Evolutionary conservation across 2,329 filamentous ascomycete species (phyloP), one percentile per base, ranked within the genome.

Genomic region (Ophiostoma sp.): DNA sequence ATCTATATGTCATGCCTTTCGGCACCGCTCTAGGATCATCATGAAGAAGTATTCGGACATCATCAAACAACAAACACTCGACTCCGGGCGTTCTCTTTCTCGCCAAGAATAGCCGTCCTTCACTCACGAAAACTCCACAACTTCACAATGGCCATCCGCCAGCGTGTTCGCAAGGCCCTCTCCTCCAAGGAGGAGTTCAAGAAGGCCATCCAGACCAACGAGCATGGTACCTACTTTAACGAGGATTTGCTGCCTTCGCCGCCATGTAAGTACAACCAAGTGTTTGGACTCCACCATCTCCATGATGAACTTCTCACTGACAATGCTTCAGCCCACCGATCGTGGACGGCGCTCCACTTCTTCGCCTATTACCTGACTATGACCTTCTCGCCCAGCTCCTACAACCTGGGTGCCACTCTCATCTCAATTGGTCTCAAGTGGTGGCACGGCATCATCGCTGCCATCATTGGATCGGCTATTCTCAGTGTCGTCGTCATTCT

Each of bases 381-480:
- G 55, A 80, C 80, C 1, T 81, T 82, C 70, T 79, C 78, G 12
- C 79, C 79, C 1, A 78, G 77, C n/a, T 80, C 78, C 4, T 81
- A 81, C 74, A 81, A 81, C 70, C 78, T 81, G 5, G 78, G 77
- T 17, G 77, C 77, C 2, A 76, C 77, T 5, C 76, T 82, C 3
- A 77, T 81, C 36, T 78, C 79, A 1, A 79, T 79, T 9, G 80
- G 80, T 3, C 74, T 82, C 28, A 69, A 69, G 70, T 81, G 78
- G 79, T 80, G 79, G 78, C 78, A 79, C 63, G 78, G 79, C 70
- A 78, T 81, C 50, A 76, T 82, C 50, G 80, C 79, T 28, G 76
- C 78, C 7, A 75, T 79, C 48, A 76, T 80, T 59, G 80, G 80
- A 17, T 79, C 79, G 11, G 72, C 76, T 0, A 78, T 81, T 68